Percentiles rank a stretch among this genome's conserved stretches.
These are phyloP conservation scores for Calonectria hawksworthii DNA, from an alignment of 2,329 filamentous ascomycete genomes.

Conservation along the genomic window DNA sequence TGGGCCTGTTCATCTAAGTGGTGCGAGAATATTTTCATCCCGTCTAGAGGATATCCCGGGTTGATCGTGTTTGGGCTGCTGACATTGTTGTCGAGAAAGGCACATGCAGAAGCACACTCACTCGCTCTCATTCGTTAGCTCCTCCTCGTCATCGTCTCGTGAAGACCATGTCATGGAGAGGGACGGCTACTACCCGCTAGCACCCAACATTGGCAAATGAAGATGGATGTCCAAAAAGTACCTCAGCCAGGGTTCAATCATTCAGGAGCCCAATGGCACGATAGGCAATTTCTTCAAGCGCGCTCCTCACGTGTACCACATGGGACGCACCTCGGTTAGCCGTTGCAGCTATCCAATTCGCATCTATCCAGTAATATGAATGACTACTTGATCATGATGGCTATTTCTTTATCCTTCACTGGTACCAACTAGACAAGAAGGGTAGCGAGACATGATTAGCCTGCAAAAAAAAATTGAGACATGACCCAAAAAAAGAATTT, in stretches of 20 bases:
- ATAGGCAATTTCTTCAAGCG: not conserved
- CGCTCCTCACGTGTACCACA: not conserved
- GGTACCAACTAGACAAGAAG: not conserved
- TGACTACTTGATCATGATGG: not conserved
- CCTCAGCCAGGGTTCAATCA: not conserved
- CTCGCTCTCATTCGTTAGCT: not conserved
- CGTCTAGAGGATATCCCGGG: not conserved
- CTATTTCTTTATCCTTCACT: not conserved
- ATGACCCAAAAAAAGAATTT: slow-evolving; percentile 34
- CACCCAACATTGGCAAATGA: not conserved
- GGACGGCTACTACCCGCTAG: not conserved
- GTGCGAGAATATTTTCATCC: not conserved
- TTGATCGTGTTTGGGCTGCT: not conserved
- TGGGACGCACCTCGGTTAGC: not conserved
- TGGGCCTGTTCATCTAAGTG: not conserved
- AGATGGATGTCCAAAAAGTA: not conserved
- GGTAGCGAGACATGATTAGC: not conserved
- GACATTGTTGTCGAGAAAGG: not conserved
- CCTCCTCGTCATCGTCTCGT: not conserved
- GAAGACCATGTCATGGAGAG: not conserved
- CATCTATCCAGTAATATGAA: not conserved
- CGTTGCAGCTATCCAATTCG: not conserved
- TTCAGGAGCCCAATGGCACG: not conserved
- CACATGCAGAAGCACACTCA: not conserved
- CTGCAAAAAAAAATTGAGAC: not conserved